Evolutionary conservation across 2,329 filamentous ascomycete species (phyloP), one percentile per base, ranked within the genome.

Genomic region (Biscogniauxia marginata): DNA sequence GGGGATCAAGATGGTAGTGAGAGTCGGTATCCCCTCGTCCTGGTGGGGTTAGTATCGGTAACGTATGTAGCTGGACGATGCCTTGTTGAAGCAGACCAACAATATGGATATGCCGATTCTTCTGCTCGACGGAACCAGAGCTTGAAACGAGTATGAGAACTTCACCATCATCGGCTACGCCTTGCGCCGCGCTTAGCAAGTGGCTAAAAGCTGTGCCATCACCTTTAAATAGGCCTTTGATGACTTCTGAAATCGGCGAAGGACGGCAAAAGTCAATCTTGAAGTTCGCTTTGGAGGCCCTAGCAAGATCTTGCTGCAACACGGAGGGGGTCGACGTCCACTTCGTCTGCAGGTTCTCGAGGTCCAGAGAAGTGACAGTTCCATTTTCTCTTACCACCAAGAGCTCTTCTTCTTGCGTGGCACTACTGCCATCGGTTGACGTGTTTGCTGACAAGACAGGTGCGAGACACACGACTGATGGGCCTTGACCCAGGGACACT

Each of bases 311-410:
- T 50, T 76, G 75, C 25, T 72, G 70, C 47, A 81, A 70, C 3
- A 69, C 73, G 9, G 75, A 73, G 2, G 78, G 66, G 8, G 77
- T 74, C 8, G 74, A 74, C 53, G 70, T 73, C 80, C 80, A 84
- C 62, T 71, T 78, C 53, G 77, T 70, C 56, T 77, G 65, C 19
- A 84, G 68, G 4, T 66, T 75, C 54, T 88, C 84, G 2, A 82
- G 81, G 47, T 86, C 82, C 13, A 89, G 74, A 54, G 83, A 85
- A 7, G 82, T 65, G 19, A 89, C 74, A 56, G 85, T 79, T 34
- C 88, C 88, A 59, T 86, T 79, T 45, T 80, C 73, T 55, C 84
- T 82, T 1, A 90, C 77, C 1, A 79, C 77, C 20, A 90, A 63
- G 1, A 91, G 59, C 43, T 71, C 67, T 24, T 69, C 66, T n/a